These are phyloP conservation scores for Rubus parviflorus DNA, from an alignment of 306 rosid genomes.

Conservation along the genomic window DNA sequence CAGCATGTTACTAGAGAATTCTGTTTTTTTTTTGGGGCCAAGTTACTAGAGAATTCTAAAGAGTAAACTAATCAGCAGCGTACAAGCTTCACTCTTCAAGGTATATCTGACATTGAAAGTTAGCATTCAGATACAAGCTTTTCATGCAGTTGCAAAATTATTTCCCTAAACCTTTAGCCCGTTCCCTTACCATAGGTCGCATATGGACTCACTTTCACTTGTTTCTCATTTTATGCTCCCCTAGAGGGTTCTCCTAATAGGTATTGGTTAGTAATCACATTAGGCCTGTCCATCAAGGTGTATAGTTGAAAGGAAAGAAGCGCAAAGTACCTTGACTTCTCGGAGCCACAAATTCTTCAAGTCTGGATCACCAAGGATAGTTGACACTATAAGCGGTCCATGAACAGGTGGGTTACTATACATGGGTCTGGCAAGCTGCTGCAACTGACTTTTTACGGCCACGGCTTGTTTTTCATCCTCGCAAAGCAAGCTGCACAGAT, in stretches of 20 bases:
- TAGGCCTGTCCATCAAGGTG: too few relatives aligned
- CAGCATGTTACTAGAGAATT: background rate
- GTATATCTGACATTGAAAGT: background rate
- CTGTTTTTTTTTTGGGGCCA: too few relatives aligned
- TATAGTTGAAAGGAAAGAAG: background rate
- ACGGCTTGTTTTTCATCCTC: slow-evolving; percentile 90
- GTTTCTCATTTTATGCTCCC: background rate
- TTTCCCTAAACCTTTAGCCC: background rate
- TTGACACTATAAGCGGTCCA: slow-evolving; percentile 82
- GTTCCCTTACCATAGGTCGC: background rate
- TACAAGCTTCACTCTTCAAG: background rate
- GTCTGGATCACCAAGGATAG: slow-evolving; percentile 75
- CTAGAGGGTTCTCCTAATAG: too few relatives aligned
- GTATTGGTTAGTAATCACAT: background rate
- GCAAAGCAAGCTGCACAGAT: slow-evolving; percentile 71
- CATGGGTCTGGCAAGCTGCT: slow-evolving; percentile 92
- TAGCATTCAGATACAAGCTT: background rate
- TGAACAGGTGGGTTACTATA: slow-evolving; percentile 96
- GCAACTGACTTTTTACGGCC: slow-evolving; percentile 93
- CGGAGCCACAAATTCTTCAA: slow-evolving; percentile 77
- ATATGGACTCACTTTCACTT: background rate
- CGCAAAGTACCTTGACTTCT: slow-evolving; percentile 81
- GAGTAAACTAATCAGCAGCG: background rate
- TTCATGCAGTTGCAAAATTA: slow-evolving; percentile 7
- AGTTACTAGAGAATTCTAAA: background rate